These are phyloP conservation scores for Globisporangium echinulatum DNA, from an alignment of 352 stramenopile species.

Conservation along the genomic window DNA sequence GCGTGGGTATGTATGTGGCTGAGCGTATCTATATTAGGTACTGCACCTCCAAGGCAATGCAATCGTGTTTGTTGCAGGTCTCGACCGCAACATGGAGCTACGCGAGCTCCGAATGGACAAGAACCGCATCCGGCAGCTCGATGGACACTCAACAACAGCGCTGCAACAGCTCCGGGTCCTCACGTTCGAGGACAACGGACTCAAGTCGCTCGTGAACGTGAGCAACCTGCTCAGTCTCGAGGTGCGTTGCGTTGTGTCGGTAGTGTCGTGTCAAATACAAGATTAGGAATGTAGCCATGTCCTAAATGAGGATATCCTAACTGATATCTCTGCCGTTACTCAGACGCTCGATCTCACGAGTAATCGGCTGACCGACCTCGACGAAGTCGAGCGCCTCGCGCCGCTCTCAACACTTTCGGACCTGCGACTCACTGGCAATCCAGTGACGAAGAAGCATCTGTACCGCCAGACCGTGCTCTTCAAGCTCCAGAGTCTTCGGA, in stretches of 20 bases:
- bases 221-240: slow-evolving; percentile 61
- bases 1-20: no score
- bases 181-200: slow-evolving; percentile 72
- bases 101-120: slow-evolving; percentile 72
- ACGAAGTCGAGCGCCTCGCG: slow-evolving; percentile 69
- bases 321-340: not conserved
- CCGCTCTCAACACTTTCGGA: slow-evolving; percentile 54
- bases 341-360: slow-evolving; percentile 69
- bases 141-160: slow-evolving; percentile 38
- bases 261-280: not conserved
- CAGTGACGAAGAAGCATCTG: slow-evolving; percentile 75
- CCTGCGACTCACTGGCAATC: slow-evolving; percentile 62
- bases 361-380: slow-evolving; percentile 73
- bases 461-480: slow-evolving; percentile 68
- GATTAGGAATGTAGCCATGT: no score
- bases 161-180: slow-evolving; percentile 51
- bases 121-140: slow-evolving; percentile 80
- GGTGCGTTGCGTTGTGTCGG: slow-evolving; percentile 20
- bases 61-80: slow-evolving; percentile 55
- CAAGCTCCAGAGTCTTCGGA: slow-evolving; percentile 45
- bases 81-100: slow-evolving; percentile 58
- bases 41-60: slow-evolving; percentile 78
- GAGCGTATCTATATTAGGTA: slow-evolving; percentile 20
- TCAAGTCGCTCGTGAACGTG: slow-evolving; percentile 67
- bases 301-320: no score